These are phyloP conservation scores for Cordyceps sp. DNA, from an alignment of 2,329 filamentous ascomycete species.

Conservation along the genomic window DNA sequence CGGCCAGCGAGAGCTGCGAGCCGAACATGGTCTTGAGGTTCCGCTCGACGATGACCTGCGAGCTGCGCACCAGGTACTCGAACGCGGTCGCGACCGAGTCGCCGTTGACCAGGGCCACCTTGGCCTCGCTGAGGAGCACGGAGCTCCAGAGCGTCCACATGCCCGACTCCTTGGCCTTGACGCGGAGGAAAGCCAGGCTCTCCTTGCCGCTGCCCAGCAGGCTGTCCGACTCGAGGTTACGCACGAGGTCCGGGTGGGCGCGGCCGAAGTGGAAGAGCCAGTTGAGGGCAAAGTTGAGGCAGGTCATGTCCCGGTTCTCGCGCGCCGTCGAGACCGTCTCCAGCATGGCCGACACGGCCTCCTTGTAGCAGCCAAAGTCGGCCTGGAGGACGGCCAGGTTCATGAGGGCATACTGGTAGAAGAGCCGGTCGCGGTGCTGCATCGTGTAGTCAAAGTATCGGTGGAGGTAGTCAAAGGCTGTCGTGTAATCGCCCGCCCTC, in stretches of 20 bases:
- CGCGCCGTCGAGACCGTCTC: slow-evolving; percentile 89
- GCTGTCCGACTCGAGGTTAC: slow-evolving; percentile 50
- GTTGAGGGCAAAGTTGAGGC: slow-evolving; percentile 86
- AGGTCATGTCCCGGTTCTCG: slow-evolving; percentile 82
- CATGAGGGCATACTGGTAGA: slow-evolving; percentile 89
- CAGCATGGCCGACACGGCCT: slow-evolving; percentile 86
- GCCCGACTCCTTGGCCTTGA: slow-evolving; percentile 70
- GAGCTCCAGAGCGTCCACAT: slow-evolving; percentile 78
- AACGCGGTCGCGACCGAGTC: slow-evolving; percentile 46
- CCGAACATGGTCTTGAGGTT: slow-evolving; percentile 59
- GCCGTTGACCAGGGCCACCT: slow-evolving; percentile 57
- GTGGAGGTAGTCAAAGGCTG: slow-evolving; percentile 79
- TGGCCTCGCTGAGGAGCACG: slow-evolving; percentile 72
- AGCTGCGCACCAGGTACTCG: slow-evolving; percentile 68
- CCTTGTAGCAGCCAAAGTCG: slow-evolving; percentile 81
- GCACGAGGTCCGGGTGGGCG: slow-evolving; percentile 61
- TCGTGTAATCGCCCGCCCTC: slow-evolving; percentile 78
- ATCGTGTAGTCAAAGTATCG: slow-evolving; percentile 96
- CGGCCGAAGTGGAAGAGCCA: slow-evolving; percentile 95
- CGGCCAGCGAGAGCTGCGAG: slow-evolving; percentile 54
- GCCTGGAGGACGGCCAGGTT: slow-evolving; percentile 88
- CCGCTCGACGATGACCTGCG: slow-evolving; percentile 64
- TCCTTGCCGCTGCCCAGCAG: slow-evolving; percentile 68
- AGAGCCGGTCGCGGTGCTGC: slow-evolving; percentile 64
- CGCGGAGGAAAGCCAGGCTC: slow-evolving; percentile 66